Conservation (phyloP, 805 yeast genomes). For the Myxozyma udenii region DNA sequence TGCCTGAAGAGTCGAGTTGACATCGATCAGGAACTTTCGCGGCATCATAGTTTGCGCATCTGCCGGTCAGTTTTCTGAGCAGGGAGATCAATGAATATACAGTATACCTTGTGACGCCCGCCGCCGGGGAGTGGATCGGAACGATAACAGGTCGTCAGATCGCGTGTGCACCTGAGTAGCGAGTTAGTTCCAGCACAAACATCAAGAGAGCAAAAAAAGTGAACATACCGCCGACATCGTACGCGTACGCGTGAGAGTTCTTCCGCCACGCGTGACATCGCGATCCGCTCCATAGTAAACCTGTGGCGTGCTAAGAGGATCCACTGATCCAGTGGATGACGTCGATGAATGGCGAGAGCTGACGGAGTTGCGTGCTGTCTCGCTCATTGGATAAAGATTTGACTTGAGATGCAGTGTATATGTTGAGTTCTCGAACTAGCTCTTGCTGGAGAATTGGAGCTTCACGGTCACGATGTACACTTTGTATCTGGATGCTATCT, state of each 20-base stretch:
- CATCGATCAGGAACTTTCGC: slow-evolving; percentile 67
- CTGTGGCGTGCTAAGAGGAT: slow-evolving; percentile 69
- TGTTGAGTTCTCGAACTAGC: no score
- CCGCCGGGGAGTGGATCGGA: slow-evolving; percentile 15
- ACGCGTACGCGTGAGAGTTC: slow-evolving; percentile 47
- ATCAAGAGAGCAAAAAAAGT: not conserved
- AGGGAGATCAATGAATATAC: slow-evolving; percentile 36
- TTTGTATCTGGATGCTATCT: no score
- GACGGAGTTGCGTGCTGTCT: not conserved
- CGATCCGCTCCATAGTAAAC: slow-evolving; percentile 60
- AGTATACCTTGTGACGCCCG: slow-evolving; percentile 31
- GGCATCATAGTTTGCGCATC: slow-evolving; percentile 30
- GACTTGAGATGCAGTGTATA: no score
- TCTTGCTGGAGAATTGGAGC: no score
- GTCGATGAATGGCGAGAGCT: slow-evolving; percentile 13
- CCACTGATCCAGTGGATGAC: slow-evolving; percentile 36
- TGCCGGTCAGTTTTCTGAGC: slow-evolving; percentile 27
- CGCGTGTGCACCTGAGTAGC: slow-evolving; percentile 4
- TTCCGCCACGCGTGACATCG: slow-evolving; percentile 43
- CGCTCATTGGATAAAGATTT: not conserved
- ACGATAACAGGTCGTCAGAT: slow-evolving; percentile 3
- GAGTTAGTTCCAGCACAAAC: not conserved
- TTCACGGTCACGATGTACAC: no score
- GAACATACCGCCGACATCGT: slow-evolving; percentile 24
- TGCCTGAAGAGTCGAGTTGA: slow-evolving; percentile 66